Percentiles rank a stretch among this genome's conserved stretches.
phyloP scores from a whole-genome alignment of 106 monocot species.

The Agapanthus africanus region DNA sequence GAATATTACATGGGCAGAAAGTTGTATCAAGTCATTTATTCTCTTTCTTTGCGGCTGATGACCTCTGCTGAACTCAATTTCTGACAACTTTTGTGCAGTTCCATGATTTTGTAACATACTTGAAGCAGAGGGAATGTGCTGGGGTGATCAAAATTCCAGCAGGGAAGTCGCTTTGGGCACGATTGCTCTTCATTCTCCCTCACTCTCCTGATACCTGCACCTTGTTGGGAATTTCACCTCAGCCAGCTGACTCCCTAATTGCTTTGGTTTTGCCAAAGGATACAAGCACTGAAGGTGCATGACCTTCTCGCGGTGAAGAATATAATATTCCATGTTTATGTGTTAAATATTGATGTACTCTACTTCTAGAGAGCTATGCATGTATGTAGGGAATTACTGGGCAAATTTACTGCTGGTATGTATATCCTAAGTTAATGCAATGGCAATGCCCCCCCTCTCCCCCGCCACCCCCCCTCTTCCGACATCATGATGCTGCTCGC shows the following conservation, averaged over 20 bases:
- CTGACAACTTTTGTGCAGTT: constrained; percentile 72
- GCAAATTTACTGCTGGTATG: too few relatives aligned
- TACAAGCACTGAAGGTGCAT: constrained; percentile 30
- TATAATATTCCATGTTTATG: too few relatives aligned
- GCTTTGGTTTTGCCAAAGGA: constrained; percentile 85
- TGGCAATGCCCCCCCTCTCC: too few relatives aligned
- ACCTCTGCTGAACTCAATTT: too few relatives aligned
- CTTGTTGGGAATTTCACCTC: constrained; percentile 43
- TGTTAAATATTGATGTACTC: too few relatives aligned
- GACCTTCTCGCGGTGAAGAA: too few relatives aligned
- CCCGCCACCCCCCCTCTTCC: too few relatives aligned
- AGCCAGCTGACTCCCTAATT: constrained; percentile 60
- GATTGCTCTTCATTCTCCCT: constrained; percentile 89
- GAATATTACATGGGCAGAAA: too few relatives aligned
- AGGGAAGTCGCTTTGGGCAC: constrained; percentile 52
- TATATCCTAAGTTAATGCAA: too few relatives aligned
- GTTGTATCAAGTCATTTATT: too few relatives aligned
- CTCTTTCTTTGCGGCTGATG: too few relatives aligned
- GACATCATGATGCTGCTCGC: too few relatives aligned
- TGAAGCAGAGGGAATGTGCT: constrained; percentile 93
- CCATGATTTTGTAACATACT: constrained; percentile 72
- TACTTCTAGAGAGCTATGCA: not conserved
- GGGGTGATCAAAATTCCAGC: constrained; percentile 92
- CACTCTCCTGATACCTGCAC: constrained; percentile 58
- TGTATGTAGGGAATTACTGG: not conserved